Base-by-base conservation (phyloP, 257 asterid species). In the Misopates orontium region DNA sequence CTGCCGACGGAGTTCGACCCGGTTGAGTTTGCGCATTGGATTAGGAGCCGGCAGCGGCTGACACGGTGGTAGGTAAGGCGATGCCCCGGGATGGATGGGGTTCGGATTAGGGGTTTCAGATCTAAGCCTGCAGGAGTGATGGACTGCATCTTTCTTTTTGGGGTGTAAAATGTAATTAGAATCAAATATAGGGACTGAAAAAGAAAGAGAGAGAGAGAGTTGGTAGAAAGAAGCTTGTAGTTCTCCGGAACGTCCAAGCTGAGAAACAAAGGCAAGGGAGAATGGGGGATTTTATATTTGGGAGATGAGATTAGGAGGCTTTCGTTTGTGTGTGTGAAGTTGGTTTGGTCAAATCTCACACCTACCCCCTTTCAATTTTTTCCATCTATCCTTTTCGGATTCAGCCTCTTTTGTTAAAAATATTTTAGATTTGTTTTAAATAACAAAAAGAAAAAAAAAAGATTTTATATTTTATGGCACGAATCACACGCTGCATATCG, bases 181-280 rank as follows among this genome's bases (percentile, higher is more conserved):
- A 15, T 0, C 23, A 60, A 60, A 22, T 53, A 1, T 0, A 7
- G 31, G 59, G 59, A 66, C 1, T 8, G 32, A 19, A 32, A 24
- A 20, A 68, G 67, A 18, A n/a, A n/a, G n/a, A n/a, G 21, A 19
- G n/a, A 14, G 63, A 17, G 11, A 5, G 7, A 22, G n/a, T 18
- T 53, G 10, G 11, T 36, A 2, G 18, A 12, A 10, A 18, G 11
- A 68, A 72, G 82, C 82, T 72, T 77, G 82, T 45, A 72, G 82
- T 77, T 77, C 78, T 76, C 75, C 56, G 80, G 90, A 84, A 89
- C 91, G 69, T 74, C 74, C 87, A 89, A 87, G 95, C 93, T 89
- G 88, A 77, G 90, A 70, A 54, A 72, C 4, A 8, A 20, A 55
- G 51, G 60, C 17, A 55, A 51, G 60, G 66, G 51, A 1, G 18